Evolutionary conservation across 805 yeast species (phyloP), one percentile per base, ranked within the genome.

Genomic region (Saccharomycopsis javanensis): DNA sequence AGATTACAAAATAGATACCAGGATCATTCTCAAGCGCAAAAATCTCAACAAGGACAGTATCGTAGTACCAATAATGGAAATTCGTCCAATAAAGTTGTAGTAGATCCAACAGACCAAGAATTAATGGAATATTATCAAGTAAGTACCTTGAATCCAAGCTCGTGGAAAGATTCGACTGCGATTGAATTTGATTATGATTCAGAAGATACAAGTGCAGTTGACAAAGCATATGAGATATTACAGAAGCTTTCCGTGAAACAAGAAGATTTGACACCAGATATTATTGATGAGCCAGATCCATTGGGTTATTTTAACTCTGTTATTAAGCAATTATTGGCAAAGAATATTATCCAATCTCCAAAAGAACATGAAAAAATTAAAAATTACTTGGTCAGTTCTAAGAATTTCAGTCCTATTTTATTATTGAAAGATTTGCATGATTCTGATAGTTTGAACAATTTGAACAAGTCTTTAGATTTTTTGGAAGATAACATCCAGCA

Each of bases 351-450:
- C 50, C 71, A 73, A 30, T 72, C 69, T 55, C 64, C 59, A 7
- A 69, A 71, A 27, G 72, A 78, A 55, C 66, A 78, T 35, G 62
- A 64, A 51, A 67, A 64, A 51, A 42, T 42, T 15, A 61, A 63
- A 51, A 71, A 78, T 62, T 78, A 75, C 67, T 69, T 82, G 59
- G 75, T 82, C 53, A 80, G 80, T 51, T 79, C 82, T 16, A 80
- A 82, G 56, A 69, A 75, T 28, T 85, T 85, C 69, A 78, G 81
- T 62, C 79, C 86, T 1, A 75, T 78, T 54, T 69, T 72, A 33
- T 85, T 80, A 64, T 66, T 85, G 61, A 76, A 77, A 55, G 75
- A 77, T 33, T 72, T 83, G 11, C 88, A 85, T 64, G 71, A 73
- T 8, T 76, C 75, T 23, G 83, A 82, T 57, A 72, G 83, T 3